A percentile compares a stretch with the other conserved stretches of the same genome.
Evolutionary conservation across 2,329 filamentous ascomycete species (phyloP).

Genomic region (Alternaria incomplexa): DNA sequence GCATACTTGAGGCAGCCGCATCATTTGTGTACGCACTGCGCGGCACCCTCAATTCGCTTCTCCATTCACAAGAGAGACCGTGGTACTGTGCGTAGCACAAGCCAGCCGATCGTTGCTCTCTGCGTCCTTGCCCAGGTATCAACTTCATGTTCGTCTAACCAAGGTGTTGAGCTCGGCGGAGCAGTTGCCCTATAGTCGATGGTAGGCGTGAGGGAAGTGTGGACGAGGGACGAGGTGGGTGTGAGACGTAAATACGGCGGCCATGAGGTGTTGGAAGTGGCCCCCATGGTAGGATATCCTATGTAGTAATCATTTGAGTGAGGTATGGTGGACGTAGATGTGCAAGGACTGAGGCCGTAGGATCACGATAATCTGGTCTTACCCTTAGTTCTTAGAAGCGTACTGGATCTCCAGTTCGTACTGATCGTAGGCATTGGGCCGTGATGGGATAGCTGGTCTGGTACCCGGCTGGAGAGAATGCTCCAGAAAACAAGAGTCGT

Average conservation of each 20-base stretch:
- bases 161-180: background rate
- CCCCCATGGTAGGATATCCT: background rate
- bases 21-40: background rate
- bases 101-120: background rate
- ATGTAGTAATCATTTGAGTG: background rate
- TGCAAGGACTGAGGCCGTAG: background rate
- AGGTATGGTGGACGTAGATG: background rate
- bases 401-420: background rate
- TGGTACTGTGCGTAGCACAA: background rate
- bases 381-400: background rate
- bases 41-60: background rate
- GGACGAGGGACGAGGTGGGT: background rate
- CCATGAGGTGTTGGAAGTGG: background rate
- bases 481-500: background rate
- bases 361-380: background rate
- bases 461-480: background rate
- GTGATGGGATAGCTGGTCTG: background rate
- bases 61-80: background rate
- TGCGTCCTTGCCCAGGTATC: background rate
- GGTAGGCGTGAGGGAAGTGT: background rate
- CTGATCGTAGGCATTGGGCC: background rate
- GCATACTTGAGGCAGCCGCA: background rate
- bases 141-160: background rate
- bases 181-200: background rate
- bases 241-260: background rate